These are phyloP conservation scores for Lasiosphaeria miniovina DNA, from an alignment of 495 filamentous ascomycete species.

Conservation along the genomic window DNA sequence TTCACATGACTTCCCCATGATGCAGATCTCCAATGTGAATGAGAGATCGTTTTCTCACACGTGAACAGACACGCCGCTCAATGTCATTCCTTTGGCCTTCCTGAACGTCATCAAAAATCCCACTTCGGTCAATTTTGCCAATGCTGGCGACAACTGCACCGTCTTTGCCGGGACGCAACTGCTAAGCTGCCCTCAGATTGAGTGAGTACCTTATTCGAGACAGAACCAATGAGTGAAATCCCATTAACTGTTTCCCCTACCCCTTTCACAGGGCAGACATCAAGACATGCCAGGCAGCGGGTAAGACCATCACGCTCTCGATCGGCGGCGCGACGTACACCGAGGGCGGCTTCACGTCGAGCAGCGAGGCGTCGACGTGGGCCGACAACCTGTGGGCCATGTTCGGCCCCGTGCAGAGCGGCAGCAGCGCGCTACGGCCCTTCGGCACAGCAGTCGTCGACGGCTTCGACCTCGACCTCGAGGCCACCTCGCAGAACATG, in stretches of 20 bases:
- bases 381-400: conserved; percentile 64
- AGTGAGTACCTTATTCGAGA: conserved; percentile 34
- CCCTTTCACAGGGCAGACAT: conserved; percentile 49
- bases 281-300: conserved; percentile 56
- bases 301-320: conserved; percentile 66
- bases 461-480: conserved; percentile 72
- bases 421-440: conserved; percentile 48
- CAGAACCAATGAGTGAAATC: neutral
- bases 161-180: conserved; percentile 54
- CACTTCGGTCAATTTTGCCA: conserved; percentile 57
- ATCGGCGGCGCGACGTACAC: conserved; percentile 63
- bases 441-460: conserved; percentile 64
- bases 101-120: conserved; percentile 55
- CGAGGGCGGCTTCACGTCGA: conserved; percentile 58
- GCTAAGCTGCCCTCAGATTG: conserved; percentile 61
- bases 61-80: conserved; percentile 28
- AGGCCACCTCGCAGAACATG: conserved; percentile 48
- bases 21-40: no score
- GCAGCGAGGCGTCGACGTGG: conserved; percentile 49
- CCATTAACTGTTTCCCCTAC: neutral
- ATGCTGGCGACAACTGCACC: conserved; percentile 55
- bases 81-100: conserved; percentile 61
- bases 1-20: neutral
- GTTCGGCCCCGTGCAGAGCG: conserved; percentile 53
- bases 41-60: neutral